phyloP scores from a whole-genome alignment of 768 basidiomycete species.

The Trametes maxima region DNA sequence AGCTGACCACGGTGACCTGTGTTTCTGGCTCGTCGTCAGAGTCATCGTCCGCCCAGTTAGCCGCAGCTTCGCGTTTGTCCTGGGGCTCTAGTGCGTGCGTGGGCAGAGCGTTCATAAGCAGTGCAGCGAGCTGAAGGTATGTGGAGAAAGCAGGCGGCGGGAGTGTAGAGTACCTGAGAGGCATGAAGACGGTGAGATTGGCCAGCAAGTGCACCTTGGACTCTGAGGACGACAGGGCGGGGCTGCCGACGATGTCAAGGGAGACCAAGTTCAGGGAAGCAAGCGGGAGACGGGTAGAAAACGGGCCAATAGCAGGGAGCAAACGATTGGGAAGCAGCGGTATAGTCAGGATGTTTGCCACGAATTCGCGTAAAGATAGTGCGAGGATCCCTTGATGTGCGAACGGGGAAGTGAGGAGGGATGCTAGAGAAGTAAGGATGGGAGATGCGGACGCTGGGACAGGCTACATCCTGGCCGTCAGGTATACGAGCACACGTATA shows the following conservation, averaged over 20 bases:
- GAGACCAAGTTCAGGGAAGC: constrained; percentile 39
- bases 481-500: not conserved
- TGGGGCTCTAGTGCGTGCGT: constrained; percentile 52
- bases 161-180: constrained; percentile 60
- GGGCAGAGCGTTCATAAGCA: constrained; percentile 57
- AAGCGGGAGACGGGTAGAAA: constrained; percentile 69
- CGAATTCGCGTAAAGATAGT: constrained; percentile 42
- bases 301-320: constrained; percentile 56
- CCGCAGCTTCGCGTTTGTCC: constrained; percentile 9
- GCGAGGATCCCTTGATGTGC: constrained; percentile 35
- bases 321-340: constrained; percentile 80
- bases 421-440: constrained; percentile 48
- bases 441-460: constrained; percentile 58
- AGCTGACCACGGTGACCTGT: constrained; percentile 42
- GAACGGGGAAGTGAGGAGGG: constrained; percentile 48
- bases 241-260: constrained; percentile 21
- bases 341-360: constrained; percentile 65
- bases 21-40: constrained; percentile 34
- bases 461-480: constrained; percentile 42
- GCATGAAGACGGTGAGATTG: constrained; percentile 66
- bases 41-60: constrained; percentile 30
- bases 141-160: constrained; percentile 46
- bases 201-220: constrained; percentile 65
- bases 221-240: constrained; percentile 4
- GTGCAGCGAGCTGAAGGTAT: constrained; percentile 57